Evolutionary conservation across 768 basidiomycete species (phyloP), one percentile per base, ranked within the genome.

Genomic region (Boletus bicolor): DNA sequence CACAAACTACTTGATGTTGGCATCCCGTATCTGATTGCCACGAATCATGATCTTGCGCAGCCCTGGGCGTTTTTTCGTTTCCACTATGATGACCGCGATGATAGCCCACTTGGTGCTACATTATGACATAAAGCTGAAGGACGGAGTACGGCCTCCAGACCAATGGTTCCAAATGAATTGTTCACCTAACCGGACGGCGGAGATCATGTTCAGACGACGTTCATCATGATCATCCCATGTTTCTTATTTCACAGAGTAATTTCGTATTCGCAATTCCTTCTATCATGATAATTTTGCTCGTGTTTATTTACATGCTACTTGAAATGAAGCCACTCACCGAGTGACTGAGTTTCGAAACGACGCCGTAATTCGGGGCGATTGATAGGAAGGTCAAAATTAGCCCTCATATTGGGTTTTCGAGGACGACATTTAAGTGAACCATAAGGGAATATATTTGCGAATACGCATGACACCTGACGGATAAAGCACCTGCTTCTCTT

Each of bases 21-120:
- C 39, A 39, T 32, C 46, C 15, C 39, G 17, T 19, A 39, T 36
- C 53, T 63, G 41, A 63, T 53, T 9, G 19, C 24, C 43, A 30
- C 24, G 7, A 43, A 51, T 41, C 24, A 4, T 53, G 45, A 38
- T n/a, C 34, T 49, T 53, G 38, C 19, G 15, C 53, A 77, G 76
- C 54, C 76, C 77, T 4, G 77, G 77, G 5, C 70, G 77, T 10
- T 77, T 76, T 60, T 77, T 79, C 54, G 75, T 67, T 28, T 73
- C 74, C 5, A 69, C 70, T 26, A 62, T 69, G 63, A 64, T 78
- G 64, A 78, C 77, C 32, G 64, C 71, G 1, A 70, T 75, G 60
- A 64, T 76, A 64, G 77, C 77, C 30, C 66, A 75, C 54, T 57
- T 79, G 55, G 65, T 78, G 12, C 50, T 74, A 51, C 68, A 70